A percentile compares a stretch with the other conserved stretches of the same genome.
Evolutionary conservation across 305 asterid species (phyloP).

Genomic region (Lippia alba): DNA sequence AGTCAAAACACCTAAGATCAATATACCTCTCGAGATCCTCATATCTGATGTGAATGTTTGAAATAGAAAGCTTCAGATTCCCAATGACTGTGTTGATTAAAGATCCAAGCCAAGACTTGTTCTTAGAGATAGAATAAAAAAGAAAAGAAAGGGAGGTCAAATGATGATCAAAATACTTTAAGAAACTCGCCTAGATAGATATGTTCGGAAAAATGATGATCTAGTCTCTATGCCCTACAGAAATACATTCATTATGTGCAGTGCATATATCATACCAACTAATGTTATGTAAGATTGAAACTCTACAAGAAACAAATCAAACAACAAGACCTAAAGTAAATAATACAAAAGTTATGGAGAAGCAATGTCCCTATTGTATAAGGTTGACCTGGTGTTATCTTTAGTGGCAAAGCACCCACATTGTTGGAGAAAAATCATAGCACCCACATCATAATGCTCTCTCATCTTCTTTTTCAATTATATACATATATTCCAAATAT

Average conservation of each 20-base stretch:
- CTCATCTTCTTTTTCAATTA: too few relatives aligned
- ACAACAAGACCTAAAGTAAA: constrained; percentile 1
- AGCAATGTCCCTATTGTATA: constrained; percentile 16
- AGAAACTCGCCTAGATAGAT: constrained; percentile 4
- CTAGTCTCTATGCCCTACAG: constrained; percentile 17
- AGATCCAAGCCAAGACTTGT: constrained; percentile 96
- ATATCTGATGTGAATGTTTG: constrained; percentile 95
- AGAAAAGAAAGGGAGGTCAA: constrained; percentile 38
- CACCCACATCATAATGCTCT: too few relatives aligned
- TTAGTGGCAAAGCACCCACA: not conserved
- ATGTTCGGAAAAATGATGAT: constrained; percentile 29
- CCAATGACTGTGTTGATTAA: constrained; percentile 94
- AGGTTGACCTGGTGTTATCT: constrained; percentile 17
- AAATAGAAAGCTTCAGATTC: constrained; percentile 94
- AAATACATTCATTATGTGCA: not conserved
- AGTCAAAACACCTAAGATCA: constrained; percentile 29
- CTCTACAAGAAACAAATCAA: constrained; percentile 5
- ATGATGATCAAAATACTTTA: constrained; percentile 34
- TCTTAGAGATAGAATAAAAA: constrained; percentile 55
- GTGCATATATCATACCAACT: constrained; percentile 2
- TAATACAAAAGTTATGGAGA: constrained; percentile 6
- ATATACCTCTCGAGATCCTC: constrained; percentile 95
- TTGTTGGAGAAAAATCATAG: too few relatives aligned
- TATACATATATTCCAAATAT: too few relatives aligned
- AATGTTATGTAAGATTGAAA: constrained; percentile 27